Base-by-base conservation (phyloP, 345 rosid genomes). In the Boechera stricta region DNA sequence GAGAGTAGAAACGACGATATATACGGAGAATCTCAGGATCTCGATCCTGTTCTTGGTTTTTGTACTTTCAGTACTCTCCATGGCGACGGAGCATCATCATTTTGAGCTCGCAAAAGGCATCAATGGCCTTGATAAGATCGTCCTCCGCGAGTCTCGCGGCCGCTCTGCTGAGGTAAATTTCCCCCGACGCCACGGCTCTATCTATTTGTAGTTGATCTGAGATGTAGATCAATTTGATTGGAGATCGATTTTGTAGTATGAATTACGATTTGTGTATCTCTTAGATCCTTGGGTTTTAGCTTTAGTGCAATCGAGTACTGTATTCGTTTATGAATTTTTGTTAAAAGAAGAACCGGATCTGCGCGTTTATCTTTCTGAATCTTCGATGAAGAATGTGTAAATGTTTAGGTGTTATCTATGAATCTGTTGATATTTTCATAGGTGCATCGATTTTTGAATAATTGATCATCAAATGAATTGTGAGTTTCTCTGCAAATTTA, bases 61-160 rank as follows among this genome's bases (percentile, higher is more conserved):
- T 4, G 4, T 67, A 32, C 63, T 78, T 47, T 77, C 76, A 26
- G 18, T 35, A 35, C 21, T 68, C 18, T 58, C 77, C 59, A 84
- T 84, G 88, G 80, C 84, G 62, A 73, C 73, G 62, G 83, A 83
- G 75, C 81, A 51, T 71, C 41, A 60, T 47, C 71, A 81, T 36
- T 84, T 81, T 41, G 88, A 94, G 87, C 29, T 73, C 55, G 67
- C 81, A 45, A 84, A 84, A 77, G 97, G 96, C 81, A 48, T 81
- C 81, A 89, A 89, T 67, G 95, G 93, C 76, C 95, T 92, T 71
- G 89, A 88, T 31, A 90, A 88, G 79, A 80, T 92, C 69, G 69
- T 90, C 67, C 89, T 94, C 83, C 91, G 95, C 13, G 95, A 86
- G 71, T 56, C 83, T 10, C 91, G 90, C 26, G 92, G 91, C 67